phyloP scores from a whole-genome alignment of 2,329 filamentous ascomycete genomes.

The Dothistroma pini region DNA sequence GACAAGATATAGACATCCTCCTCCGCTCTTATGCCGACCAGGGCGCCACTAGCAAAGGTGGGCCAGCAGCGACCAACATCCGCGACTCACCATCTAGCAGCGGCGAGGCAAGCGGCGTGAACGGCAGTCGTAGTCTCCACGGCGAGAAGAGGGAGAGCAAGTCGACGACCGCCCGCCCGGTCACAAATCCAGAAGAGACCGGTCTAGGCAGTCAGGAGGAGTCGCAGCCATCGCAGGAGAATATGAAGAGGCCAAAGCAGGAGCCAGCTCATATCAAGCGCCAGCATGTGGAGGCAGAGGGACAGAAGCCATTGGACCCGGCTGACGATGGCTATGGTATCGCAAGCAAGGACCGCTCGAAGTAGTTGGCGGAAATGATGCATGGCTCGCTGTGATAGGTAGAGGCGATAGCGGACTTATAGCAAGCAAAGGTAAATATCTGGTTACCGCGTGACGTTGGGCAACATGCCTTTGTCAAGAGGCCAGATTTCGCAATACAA shows the following conservation, averaged over 20 bases:
- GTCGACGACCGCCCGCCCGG: background rate
- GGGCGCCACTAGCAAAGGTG: background rate
- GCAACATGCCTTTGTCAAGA: background rate
- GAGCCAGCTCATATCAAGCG: slow-evolving; percentile 22
- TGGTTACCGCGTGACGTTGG: background rate
- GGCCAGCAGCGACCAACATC: background rate
- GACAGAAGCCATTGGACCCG: slow-evolving; percentile 22
- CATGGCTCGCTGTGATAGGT: no score
- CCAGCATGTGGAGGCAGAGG: slow-evolving; percentile 21
- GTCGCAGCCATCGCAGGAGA: slow-evolving; percentile 12
- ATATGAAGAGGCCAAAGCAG: slow-evolving; percentile 20
- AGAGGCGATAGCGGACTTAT: no score
- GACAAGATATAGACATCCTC: background rate
- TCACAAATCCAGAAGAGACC: background rate
- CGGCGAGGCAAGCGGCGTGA: background rate
- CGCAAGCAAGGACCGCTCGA: background rate
- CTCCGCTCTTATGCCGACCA: background rate
- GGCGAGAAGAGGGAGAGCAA: background rate
- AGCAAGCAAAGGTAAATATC: no score
- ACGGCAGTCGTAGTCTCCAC: background rate
- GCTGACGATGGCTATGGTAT: slow-evolving; percentile 16
- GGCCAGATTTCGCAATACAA: background rate
- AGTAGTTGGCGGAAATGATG: background rate
- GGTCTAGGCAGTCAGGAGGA: background rate
- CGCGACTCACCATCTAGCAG: background rate